Evolutionary conservation across 768 basidiomycete genomes (phyloP), one percentile per base, ranked within the genome.

Genomic region (Pleurotus cornucopiae): DNA sequence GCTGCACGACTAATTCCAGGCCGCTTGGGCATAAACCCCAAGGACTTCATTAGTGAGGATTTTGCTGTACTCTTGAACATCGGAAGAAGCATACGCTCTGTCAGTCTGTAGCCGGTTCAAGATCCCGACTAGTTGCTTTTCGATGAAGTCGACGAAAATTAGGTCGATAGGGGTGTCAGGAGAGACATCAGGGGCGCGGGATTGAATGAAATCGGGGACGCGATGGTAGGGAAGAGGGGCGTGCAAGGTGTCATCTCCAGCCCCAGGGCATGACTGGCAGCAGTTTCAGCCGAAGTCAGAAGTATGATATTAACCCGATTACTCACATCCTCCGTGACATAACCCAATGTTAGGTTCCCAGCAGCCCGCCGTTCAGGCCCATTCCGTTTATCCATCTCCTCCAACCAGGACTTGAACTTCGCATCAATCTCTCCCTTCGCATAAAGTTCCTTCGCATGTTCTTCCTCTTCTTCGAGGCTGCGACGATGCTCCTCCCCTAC

Each of bases 191-290:
- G 87, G 85, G 3, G 80, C 64, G 25, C 73, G 67, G 0, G 85
- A 85, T n/a, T 74, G 74, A 57, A 89, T 75, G 63, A 84, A 89
- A 61, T 77, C 74, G 0, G 86, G 86, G 2, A 71, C 59, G 4
- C 65, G 51, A 67, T 77, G 79, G 68, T 77, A 80, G 2, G 85
- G 78, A 55, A 88, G 66, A 2, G 89, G 81, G 1, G 70, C 61
- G 65, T 93, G 91, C 0, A 70, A 67, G 1, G 76, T 82, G 61
- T 93, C 91, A 64, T 93, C 91, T 2, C 89, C 91, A 6, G 80
- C 68, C 2, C 84, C 88, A 2, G 88, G 85, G 64, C 90, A 91
- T 1, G 80, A 70, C 87, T 83, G 55, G 0, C 7, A 46, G 1
- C 9, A 48, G 41, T 48, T 43, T n/a, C 14, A 30, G 9, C 12